Percentiles rank a stretch among this genome's conserved stretches.
phyloP scores from a whole-genome alignment of 192 early-diverging fungal genomes.

The Funneliformis geosporum region DNA sequence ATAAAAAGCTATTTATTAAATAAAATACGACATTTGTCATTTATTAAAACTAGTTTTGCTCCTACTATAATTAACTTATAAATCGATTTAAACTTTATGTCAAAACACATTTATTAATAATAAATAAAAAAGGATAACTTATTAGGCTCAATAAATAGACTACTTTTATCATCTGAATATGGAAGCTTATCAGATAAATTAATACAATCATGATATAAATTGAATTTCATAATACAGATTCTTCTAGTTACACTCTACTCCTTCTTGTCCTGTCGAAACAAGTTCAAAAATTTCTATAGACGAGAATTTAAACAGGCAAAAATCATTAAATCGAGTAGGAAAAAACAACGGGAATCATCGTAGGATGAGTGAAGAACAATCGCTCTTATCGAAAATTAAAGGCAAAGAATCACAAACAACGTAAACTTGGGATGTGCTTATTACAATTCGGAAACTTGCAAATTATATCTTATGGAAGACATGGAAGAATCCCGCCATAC shows the following conservation, averaged over 20 bases:
- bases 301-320: not conserved
- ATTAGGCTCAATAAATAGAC: too few relatives aligned
- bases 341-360: not conserved
- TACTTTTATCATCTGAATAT: too few relatives aligned
- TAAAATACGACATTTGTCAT: too few relatives aligned
- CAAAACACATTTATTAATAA: too few relatives aligned
- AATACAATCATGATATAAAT: too few relatives aligned
- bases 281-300: not conserved
- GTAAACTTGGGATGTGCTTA: slow-evolving; percentile 44
- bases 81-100: too few relatives aligned
- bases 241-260: not conserved
- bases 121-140: too few relatives aligned
- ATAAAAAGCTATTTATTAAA: too few relatives aligned
- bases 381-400: not conserved
- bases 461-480: slow-evolving; percentile 50
- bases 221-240: not conserved
- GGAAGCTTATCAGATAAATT: too few relatives aligned
- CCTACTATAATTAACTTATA: too few relatives aligned
- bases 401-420: slow-evolving; percentile 36
- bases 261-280: not conserved
- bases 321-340: not conserved
- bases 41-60: too few relatives aligned
- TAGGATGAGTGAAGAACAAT: not conserved
- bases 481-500: slow-evolving; percentile 34
- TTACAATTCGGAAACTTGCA: slow-evolving; percentile 34